Evolutionary conservation across 1,139 yeast genomes (phyloP).

Genomic region (Suhomyces bribrorum): DNA sequence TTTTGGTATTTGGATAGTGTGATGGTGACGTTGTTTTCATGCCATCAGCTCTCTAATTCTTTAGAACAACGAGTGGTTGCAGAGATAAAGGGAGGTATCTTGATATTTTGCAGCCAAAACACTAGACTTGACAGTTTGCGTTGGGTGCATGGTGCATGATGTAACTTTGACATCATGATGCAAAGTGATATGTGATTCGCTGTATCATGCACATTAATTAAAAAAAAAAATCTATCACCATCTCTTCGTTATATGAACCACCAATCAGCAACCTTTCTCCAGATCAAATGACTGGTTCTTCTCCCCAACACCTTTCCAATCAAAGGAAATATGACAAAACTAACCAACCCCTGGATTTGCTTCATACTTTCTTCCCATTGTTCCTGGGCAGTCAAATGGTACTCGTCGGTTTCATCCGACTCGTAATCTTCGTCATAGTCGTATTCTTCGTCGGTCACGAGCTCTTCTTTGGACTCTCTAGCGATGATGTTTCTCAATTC

Average conservation of each 20-base stretch:
- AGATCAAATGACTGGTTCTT: conserved; percentile 40
- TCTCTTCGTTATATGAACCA: conserved; percentile 19
- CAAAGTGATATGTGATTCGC: too few species aligned
- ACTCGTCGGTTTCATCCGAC: conserved; percentile 10
- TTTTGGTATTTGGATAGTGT: too few species aligned
- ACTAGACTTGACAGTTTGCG: too few species aligned
- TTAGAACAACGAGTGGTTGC: too few species aligned
- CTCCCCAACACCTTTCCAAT: conserved; percentile 74
- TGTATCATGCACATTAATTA: too few species aligned
- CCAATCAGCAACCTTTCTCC: conserved; percentile 38
- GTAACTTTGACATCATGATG: too few species aligned
- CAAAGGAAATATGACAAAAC: conserved; percentile 64
- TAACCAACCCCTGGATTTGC: conserved; percentile 59
- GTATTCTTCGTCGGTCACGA: conserved; percentile 18
- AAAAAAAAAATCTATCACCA: too few species aligned
- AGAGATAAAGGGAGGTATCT: too few species aligned
- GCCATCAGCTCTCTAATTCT: too few species aligned
- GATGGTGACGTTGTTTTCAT: too few species aligned
- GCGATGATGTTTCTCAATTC: conserved; percentile 10
- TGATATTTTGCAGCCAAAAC: too few species aligned
- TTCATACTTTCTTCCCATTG: conserved; percentile 80
- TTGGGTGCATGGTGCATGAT: too few species aligned
- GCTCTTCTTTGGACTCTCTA: conserved; percentile 9
- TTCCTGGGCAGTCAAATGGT: conserved; percentile 51
- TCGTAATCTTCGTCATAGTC: conserved; percentile 17